A percentile compares a stretch with the other conserved stretches of the same genome.
These are phyloP conservation scores for Gossypium aridum DNA, from an alignment of 441 rosid species.

Conservation along the genomic window DNA sequence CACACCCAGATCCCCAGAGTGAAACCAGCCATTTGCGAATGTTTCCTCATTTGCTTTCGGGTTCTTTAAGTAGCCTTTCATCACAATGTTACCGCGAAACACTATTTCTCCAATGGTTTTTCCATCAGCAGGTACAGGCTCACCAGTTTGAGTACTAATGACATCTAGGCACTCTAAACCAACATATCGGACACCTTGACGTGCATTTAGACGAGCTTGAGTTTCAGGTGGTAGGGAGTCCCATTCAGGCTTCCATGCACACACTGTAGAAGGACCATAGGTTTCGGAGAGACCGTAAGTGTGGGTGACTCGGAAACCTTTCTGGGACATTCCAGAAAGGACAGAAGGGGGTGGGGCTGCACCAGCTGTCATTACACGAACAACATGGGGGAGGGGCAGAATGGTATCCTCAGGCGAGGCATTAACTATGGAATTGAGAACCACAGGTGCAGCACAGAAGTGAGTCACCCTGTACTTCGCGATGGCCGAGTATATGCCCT, in stretches of 20 bases:
- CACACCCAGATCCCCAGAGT: conserved; percentile 79
- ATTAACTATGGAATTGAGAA: conserved; percentile 64
- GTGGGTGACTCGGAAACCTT: conserved; percentile 76
- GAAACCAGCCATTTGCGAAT: conserved; percentile 83
- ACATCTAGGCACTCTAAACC: conserved; percentile 74
- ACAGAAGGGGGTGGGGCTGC: conserved; percentile 19
- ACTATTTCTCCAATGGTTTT: conserved; percentile 81
- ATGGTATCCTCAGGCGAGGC: conserved; percentile 56
- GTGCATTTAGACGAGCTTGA: conserved; percentile 27
- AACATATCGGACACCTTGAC: conserved; percentile 68
- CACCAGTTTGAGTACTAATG: conserved; percentile 48
- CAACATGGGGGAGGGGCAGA: too few species aligned
- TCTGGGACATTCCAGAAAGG: conserved; percentile 60
- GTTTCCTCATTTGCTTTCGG: conserved; percentile 70
- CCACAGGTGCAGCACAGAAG: conserved; percentile 21
- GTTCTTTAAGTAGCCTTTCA: conserved; percentile 87
- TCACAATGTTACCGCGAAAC: conserved; percentile 70
- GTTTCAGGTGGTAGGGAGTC: conserved; percentile 59
- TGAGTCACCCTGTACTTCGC: conserved; percentile 64
- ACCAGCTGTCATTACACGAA: too few species aligned
- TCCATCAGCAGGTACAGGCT: conserved; percentile 78
- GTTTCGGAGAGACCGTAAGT: conserved; percentile 91
- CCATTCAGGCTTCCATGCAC: conserved; percentile 95
- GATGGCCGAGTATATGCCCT: conserved; percentile 73
- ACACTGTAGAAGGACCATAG: conserved; percentile 78